These are phyloP conservation scores for Beauveria medogensis DNA, from an alignment of 2,329 filamentous ascomycete species.

Conservation along the genomic window DNA sequence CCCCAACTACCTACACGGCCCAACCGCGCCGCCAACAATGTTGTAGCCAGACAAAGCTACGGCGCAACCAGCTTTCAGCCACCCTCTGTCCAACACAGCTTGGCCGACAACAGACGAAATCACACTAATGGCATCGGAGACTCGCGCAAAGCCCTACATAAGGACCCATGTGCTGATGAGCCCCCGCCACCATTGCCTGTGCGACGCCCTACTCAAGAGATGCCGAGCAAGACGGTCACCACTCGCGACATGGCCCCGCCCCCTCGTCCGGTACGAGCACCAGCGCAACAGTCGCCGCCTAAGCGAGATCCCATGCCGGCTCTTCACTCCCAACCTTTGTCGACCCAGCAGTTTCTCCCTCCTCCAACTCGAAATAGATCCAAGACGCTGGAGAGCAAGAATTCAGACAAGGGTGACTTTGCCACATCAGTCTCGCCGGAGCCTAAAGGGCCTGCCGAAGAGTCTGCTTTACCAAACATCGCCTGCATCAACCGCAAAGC, in stretches of 20 bases:
- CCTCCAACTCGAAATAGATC: constrained; percentile 25
- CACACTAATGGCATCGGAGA: constrained; percentile 37
- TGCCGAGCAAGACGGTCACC: background rate
- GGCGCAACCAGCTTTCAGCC: constrained; percentile 35
- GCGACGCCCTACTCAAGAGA: constrained; percentile 32
- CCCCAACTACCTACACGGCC: constrained; percentile 43
- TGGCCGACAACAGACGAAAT: constrained; percentile 35
- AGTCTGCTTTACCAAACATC: constrained; percentile 70
- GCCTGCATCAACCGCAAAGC: constrained; percentile 78
- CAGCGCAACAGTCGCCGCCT: constrained; percentile 6
- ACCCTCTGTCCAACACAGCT: constrained; percentile 43
- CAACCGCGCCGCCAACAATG: constrained; percentile 31
- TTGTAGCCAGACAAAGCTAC: constrained; percentile 16
- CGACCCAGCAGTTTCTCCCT: constrained; percentile 22
- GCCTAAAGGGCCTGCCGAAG: constrained; percentile 39
- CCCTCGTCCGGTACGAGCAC: constrained; percentile 34
- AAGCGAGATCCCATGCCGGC: background rate
- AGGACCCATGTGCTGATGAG: constrained; percentile 35
- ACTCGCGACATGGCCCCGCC: constrained; percentile 4
- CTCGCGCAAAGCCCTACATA: constrained; percentile 26
- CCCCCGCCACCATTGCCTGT: constrained; percentile 40
- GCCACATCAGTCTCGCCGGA: constrained; percentile 17
- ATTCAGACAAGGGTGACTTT: constrained; percentile 15
- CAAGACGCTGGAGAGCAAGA: constrained; percentile 32
- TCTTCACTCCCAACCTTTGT: constrained; percentile 11